Conservation (phyloP, 1,284 basidiomycete genomes). For the Leccinum variabile region DNA sequence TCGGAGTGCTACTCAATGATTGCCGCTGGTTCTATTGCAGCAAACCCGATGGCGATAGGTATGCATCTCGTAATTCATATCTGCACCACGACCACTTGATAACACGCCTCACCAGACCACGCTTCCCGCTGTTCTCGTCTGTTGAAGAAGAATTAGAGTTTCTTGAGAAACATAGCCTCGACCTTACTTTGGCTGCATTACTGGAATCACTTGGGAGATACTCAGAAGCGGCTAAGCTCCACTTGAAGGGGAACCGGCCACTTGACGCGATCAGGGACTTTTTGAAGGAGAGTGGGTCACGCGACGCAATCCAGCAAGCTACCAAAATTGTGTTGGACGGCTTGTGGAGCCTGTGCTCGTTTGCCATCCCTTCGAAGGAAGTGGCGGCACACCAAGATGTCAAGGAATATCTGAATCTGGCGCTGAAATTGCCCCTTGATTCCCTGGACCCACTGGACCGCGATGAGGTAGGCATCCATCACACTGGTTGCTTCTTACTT, state of each 20-base stretch:
- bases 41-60: slow-evolving; percentile 35
- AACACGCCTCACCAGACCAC: slow-evolving; percentile 38
- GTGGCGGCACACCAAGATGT: slow-evolving; percentile 11
- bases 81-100: not conserved
- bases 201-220: slow-evolving; percentile 47
- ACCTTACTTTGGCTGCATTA: slow-evolving; percentile 48
- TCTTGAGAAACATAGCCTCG: slow-evolving; percentile 54
- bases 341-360: slow-evolving; percentile 30
- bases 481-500: not conserved
- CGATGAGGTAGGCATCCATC: slow-evolving; percentile 16
- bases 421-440: slow-evolving; percentile 15
- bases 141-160: slow-evolving; percentile 58
- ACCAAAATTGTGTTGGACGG: slow-evolving; percentile 28
- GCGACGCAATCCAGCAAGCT: slow-evolving; percentile 34
- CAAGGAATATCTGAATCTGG: slow-evolving; percentile 19
- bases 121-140: slow-evolving; percentile 51
- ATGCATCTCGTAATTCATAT: not conserved
- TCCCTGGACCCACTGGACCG: slow-evolving; percentile 19
- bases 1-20: slow-evolving; percentile 44
- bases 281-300: slow-evolving; percentile 37
- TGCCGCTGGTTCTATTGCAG: slow-evolving; percentile 54
- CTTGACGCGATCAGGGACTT: slow-evolving; percentile 52
- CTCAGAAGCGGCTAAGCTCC: slow-evolving; percentile 56
- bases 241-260: slow-evolving; percentile 49
- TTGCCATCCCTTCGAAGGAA: slow-evolving; percentile 16